Evolutionary conservation across 768 basidiomycete species (phyloP).

Genomic region (Agrocybe pediades): DNA sequence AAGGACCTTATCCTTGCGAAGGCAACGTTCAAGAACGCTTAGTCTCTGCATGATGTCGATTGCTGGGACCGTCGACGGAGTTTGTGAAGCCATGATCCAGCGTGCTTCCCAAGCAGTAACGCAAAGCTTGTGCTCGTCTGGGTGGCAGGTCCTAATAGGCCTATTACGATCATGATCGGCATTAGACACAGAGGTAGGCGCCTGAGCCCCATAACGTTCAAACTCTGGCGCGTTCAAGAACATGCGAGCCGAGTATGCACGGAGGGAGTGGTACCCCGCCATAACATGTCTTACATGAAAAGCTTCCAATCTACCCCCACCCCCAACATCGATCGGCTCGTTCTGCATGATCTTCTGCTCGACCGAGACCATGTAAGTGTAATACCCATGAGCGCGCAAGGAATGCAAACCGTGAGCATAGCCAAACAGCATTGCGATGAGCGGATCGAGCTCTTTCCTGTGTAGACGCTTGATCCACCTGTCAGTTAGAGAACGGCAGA

Average conservation of each 20-base stretch:
- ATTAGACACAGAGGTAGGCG: no score
- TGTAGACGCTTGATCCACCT: conserved; percentile 36
- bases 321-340: conserved; percentile 9
- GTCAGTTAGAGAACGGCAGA: conserved; percentile 26
- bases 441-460: conserved; percentile 20
- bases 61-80: conserved; percentile 21
- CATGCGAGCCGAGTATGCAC: conserved; percentile 15
- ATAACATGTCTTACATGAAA: conserved; percentile 16
- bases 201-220: conserved; percentile 29
- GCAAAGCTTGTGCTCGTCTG: conserved; percentile 32
- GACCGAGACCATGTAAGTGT: conserved; percentile 23
- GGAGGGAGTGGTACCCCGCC: conserved; percentile 22
- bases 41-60: conserved; percentile 40
- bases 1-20: conserved; percentile 33
- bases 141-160: no score
- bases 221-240: conserved; percentile 27
- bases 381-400: conserved; percentile 24
- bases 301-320: conserved; percentile 3
- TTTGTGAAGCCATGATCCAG: conserved; percentile 31
- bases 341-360: conserved; percentile 9
- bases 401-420: conserved; percentile 16
- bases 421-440: conserved; percentile 24
- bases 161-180: no score
- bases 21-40: conserved; percentile 27
- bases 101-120: conserved; percentile 35